Base-by-base conservation (phyloP, 345 rosid species). In the Stellera chamaejasme region DNA sequence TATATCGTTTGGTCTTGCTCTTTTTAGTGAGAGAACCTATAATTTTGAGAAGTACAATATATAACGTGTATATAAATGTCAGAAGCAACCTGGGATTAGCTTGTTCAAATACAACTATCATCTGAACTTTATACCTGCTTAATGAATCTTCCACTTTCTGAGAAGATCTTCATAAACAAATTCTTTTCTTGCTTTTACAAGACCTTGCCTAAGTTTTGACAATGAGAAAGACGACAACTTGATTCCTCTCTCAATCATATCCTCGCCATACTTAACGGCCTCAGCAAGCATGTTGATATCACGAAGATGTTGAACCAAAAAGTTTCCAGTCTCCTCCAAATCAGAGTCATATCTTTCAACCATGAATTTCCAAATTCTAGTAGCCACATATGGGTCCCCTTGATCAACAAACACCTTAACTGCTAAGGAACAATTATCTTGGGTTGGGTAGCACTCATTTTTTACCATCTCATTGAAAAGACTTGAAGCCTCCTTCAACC, bases 211-310 rank as follows among this genome's bases (percentile, higher is more conserved):
- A 76, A 84, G 66, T 63, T 64, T 81, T 8, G 70, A 68, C 65
- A 77, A 42, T 27, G 90, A 61, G 4, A 62, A 54, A 11, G 81
- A 66, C 14, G 59, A 46, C 66, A 84, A 28, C 61, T 64, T 66
- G 63, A 84, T 79, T 61, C 82, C 74, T 59, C 65, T 84, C 55
- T 71, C 81, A 53, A 79, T 66, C 79, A 81, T 75, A 61, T 60
- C 78, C 51, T 73, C 76, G 0, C 84, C 76, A 73, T 81, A 77
- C 61, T 81, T 81, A 13, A 71, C 82, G 25, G 90, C 84, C 73
- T 79, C 90, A 4, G 81, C 84, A 66, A 75, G 66, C 81, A 68
- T 69, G 8, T 59, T 52, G 27, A 68, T 58, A 56, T 77, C 74
- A 50, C 77, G 49, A 27, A 81, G 87, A 66, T 75, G 82, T 41